Evolutionary conservation across 306 rosid genomes (phyloP).

Genomic region (Acacia crassicarpa): DNA sequence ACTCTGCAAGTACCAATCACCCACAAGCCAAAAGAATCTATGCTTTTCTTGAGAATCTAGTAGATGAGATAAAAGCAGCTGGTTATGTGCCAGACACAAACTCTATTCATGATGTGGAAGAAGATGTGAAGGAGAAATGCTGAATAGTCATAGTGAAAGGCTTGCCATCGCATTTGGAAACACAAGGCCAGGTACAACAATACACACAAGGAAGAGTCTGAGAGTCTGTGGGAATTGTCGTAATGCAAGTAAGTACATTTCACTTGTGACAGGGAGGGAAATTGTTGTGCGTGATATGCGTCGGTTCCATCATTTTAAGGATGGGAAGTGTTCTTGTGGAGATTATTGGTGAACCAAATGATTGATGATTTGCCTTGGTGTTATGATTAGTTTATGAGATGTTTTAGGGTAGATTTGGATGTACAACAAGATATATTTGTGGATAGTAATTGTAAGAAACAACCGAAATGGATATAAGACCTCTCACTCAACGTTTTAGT

Average conservation of each 20-base stretch:
- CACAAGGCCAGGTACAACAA: slow-evolving; percentile 63
- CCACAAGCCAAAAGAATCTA: slow-evolving; percentile 80
- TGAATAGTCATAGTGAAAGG: slow-evolving; percentile 88
- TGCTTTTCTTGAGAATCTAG: slow-evolving; percentile 59
- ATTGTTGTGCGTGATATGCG: slow-evolving; percentile 88
- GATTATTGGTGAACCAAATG: slow-evolving; percentile 70
- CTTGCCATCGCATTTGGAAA: slow-evolving; percentile 90
- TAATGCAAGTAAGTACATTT: slow-evolving; percentile 71
- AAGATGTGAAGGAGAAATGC: slow-evolving; percentile 67
- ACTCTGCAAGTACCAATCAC: slow-evolving; percentile 84
- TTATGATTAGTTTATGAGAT: slow-evolving; percentile 9
- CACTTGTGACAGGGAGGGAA: slow-evolving; percentile 79
- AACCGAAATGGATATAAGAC: not conserved
- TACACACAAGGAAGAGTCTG: slow-evolving; percentile 80
- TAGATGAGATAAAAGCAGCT: slow-evolving; percentile 72
- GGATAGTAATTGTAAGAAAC: not conserved
- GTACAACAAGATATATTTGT: not conserved
- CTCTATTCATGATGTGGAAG: slow-evolving; percentile 85
- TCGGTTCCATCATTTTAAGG: slow-evolving; percentile 85
- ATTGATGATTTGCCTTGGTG: not conserved
- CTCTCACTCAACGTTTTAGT: not conserved
- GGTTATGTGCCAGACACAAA: slow-evolving; percentile 76
- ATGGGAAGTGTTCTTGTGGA: slow-evolving; percentile 82
- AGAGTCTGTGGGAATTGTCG: slow-evolving; percentile 93
- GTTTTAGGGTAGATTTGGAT: not conserved